Base-by-base conservation (phyloP, 495 filamentous ascomycete genomes). In the Gamarada debralockiae region DNA sequence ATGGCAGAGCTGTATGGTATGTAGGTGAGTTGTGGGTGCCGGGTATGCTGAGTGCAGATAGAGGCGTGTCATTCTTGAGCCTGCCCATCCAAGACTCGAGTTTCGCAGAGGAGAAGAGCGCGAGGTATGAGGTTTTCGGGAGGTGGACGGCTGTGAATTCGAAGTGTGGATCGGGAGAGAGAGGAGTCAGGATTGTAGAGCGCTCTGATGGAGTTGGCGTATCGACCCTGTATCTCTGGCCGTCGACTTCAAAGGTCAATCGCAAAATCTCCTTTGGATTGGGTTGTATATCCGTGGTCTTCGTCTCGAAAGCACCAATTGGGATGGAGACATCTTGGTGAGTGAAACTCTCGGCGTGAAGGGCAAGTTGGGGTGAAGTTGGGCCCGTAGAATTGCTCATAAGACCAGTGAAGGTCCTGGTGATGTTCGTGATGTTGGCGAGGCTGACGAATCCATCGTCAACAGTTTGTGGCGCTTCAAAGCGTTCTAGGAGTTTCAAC, bases 11-110 rank as follows among this genome's bases (percentile, higher is more conserved):
- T 22, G 77, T 67, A 68, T 93, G 75, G 69, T 79, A 84, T 2
- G 92, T 93, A 1, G 92, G 87, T 6, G 85, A 87, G 70, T 98
- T 98, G 77, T 98, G 93, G 0, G 93, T 97, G 50, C 93, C 93
- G 2, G 93, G 95, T 54, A 98, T 95, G 38, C 85, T 90, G 25
- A 98, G 81, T 3, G 85, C 78, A 10, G 89, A 90, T 20, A 97
- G 73, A 0, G 88, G 78, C 14, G 77, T 83, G 22, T 80, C 73
- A 59, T 88, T 79, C 39, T 71, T 73, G 27, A 97, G 73, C 33
- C 81, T 73, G 44, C 71, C 61, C 90, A 97, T 97, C 93, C 93
- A 98, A 44, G 75, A 70, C 52, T 80, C 60, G 48, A 93, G 79
- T 34, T 85, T 74, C 5, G 84, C 76, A 31, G 78, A 85, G 33